Evolutionary conservation across 2,329 filamentous ascomycete genomes (phyloP).

Genomic region (Colletotrichum sp.): DNA sequence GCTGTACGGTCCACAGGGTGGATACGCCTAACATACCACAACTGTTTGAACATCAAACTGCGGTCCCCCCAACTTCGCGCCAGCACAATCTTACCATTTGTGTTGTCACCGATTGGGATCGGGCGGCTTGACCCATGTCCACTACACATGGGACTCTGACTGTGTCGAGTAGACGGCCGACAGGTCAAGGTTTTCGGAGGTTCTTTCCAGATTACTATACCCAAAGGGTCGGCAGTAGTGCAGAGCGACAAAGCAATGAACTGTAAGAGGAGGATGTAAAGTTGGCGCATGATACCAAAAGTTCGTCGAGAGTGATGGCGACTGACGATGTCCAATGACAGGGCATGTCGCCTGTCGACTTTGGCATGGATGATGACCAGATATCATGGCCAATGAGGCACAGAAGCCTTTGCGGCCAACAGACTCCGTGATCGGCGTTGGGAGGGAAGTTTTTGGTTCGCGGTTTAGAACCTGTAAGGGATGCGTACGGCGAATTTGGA

Average conservation of each 20-base stretch:
- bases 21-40: conserved; percentile 37
- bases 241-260: not conserved
- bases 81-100: not conserved
- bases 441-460: not conserved
- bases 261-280: not conserved
- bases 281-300: not conserved
- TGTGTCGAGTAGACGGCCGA: not conserved
- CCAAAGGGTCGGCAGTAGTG: not conserved
- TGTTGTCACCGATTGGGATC: not conserved
- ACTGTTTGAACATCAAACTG: not conserved
- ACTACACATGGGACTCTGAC: not conserved
- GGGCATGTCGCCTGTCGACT: conserved; percentile 6
- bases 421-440: conserved; percentile 6
- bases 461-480: not conserved
- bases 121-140: not conserved
- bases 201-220: not conserved
- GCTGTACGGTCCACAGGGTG: conserved; percentile 48
- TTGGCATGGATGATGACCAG: not conserved
- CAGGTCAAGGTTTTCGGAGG: not conserved
- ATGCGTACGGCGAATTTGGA: conserved; percentile 4
- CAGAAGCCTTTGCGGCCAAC: not conserved
- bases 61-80: not conserved
- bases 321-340: conserved; percentile 13
- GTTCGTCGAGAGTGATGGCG: not conserved
- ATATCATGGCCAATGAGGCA: not conserved